Conservation (phyloP, 2,329 filamentous ascomycete genomes). For the Allantophomopsis lycopodina region DNA sequence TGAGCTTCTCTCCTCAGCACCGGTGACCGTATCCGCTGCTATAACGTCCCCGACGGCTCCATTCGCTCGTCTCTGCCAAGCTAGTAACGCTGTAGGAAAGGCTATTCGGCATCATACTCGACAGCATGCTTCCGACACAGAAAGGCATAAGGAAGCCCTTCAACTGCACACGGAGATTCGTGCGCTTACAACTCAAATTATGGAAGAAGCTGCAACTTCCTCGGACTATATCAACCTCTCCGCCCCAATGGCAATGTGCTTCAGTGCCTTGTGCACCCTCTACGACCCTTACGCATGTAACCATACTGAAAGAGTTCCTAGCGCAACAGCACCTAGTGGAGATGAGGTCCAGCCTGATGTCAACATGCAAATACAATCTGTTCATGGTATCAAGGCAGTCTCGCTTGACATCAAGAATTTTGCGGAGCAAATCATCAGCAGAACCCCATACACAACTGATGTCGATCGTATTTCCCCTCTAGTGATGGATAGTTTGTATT, state of each 20-base stretch:
- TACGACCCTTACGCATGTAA: slow-evolving; percentile 23
- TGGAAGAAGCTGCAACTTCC: slow-evolving; percentile 10
- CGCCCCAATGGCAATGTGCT: slow-evolving; percentile 14
- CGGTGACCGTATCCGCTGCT: slow-evolving; percentile 3
- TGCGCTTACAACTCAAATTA: slow-evolving; percentile 10
- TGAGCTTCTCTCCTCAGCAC: slow-evolving; percentile 20
- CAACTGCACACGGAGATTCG: slow-evolving; percentile 13
- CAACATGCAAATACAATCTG: slow-evolving; percentile 19
- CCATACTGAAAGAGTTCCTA: slow-evolving; percentile 9
- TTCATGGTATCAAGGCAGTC: slow-evolving; percentile 19
- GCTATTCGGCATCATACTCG: slow-evolving; percentile 17
- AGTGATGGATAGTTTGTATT: slow-evolving; percentile 23
- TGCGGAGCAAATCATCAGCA: slow-evolving; percentile 11
- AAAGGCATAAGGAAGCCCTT: slow-evolving; percentile 9
- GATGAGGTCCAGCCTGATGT: too few relatives aligned
- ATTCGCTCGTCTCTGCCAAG: slow-evolving; percentile 34
- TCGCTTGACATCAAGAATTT: slow-evolving; percentile 17
- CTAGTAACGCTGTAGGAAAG: slow-evolving; percentile 20
- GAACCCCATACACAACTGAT: slow-evolving; percentile 10
- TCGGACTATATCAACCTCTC: slow-evolving; percentile 12
- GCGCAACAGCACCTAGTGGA: slow-evolving; percentile 1
- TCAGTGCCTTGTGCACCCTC: slow-evolving; percentile 16
- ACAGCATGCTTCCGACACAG: slow-evolving; percentile 7
- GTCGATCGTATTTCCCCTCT: slow-evolving; percentile 20
- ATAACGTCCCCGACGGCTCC: slow-evolving; percentile 29